Conservation (phyloP, 2,329 filamentous ascomycete species). For the Akanthomyces lecanii region DNA sequence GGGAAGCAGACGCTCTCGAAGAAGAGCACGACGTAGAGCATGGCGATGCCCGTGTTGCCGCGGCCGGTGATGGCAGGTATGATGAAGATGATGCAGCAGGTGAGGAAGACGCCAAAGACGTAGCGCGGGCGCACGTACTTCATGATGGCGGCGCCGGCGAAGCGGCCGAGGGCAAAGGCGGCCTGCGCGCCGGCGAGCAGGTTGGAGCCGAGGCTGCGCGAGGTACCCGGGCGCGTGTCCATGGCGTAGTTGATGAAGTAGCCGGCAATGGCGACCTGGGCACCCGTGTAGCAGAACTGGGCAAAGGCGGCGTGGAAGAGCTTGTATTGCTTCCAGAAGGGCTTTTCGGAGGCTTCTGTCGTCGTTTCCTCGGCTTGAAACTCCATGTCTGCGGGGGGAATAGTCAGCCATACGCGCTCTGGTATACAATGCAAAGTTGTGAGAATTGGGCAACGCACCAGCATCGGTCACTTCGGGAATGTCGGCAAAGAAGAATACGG, state of each 20-base stretch:
- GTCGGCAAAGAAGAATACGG: conserved; percentile 61
- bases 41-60: conserved; percentile 47
- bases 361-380: conserved; percentile 54
- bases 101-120: conserved; percentile 65
- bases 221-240: conserved; percentile 52
- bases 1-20: conserved; percentile 80
- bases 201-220: conserved; percentile 52
- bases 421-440: too few species aligned
- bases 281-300: conserved; percentile 75
- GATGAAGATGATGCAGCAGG: conserved; percentile 60
- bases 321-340: conserved; percentile 66
- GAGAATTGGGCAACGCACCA: conserved; percentile 24
- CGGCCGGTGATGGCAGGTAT: conserved; percentile 43
- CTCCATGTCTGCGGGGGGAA: conserved; percentile 48
- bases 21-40: conserved; percentile 69
- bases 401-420: too few species aligned
- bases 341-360: conserved; percentile 53
- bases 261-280: conserved; percentile 61
- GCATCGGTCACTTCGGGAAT: conserved; percentile 66
- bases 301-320: conserved; percentile 72
- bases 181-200: conserved; percentile 72
- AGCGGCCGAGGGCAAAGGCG: conserved; percentile 67
- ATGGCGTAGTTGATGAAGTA: conserved; percentile 74
- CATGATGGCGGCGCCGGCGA: conserved; percentile 65
- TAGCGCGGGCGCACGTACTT: conserved; percentile 59